phyloP scores from a whole-genome alignment of 2,329 filamentous ascomycete genomes.

The Talaromyces sp. region DNA sequence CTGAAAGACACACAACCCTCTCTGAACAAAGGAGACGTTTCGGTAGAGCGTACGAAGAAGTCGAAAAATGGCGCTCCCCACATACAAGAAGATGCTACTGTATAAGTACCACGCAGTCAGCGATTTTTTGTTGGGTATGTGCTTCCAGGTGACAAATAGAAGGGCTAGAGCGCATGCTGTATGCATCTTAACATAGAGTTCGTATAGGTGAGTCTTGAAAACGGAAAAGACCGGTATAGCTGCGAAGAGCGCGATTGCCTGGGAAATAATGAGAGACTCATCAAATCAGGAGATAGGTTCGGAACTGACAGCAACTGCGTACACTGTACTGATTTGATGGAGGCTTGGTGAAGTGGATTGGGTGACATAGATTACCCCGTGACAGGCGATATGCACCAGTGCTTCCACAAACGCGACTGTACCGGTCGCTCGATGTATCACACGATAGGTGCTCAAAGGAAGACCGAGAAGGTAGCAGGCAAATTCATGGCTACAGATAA shows the following conservation, averaged over 20 bases:
- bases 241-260: constrained; percentile 1
- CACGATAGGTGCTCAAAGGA: not conserved
- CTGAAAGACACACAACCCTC: not conserved
- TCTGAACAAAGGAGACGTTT: constrained; percentile 14
- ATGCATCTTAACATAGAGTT: constrained; percentile 11
- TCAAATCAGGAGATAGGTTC: not conserved
- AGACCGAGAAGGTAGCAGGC: not conserved
- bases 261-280: not conserved
- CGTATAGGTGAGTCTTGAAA: constrained; percentile 1
- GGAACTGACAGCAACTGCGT: constrained; percentile 10
- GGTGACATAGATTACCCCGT: not conserved
- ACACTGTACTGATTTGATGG: not conserved
- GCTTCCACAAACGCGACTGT: constrained; percentile 15
- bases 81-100: constrained; percentile 12
- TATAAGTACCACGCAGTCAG: constrained; percentile 15
- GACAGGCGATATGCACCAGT: constrained; percentile 13
- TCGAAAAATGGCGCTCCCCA: constrained; percentile 8
- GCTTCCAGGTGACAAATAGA: constrained; percentile 2
- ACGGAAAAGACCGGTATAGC: not conserved
- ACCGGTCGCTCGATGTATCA: not conserved
- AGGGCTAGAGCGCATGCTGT: constrained; percentile 2
- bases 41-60: constrained; percentile 8
- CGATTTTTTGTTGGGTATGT: constrained; percentile 5
- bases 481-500: constrained; percentile 3
- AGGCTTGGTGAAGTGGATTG: not conserved